Conservation (phyloP, 2,329 filamentous ascomycete species). For the Colletotrichum tabaci region DNA sequence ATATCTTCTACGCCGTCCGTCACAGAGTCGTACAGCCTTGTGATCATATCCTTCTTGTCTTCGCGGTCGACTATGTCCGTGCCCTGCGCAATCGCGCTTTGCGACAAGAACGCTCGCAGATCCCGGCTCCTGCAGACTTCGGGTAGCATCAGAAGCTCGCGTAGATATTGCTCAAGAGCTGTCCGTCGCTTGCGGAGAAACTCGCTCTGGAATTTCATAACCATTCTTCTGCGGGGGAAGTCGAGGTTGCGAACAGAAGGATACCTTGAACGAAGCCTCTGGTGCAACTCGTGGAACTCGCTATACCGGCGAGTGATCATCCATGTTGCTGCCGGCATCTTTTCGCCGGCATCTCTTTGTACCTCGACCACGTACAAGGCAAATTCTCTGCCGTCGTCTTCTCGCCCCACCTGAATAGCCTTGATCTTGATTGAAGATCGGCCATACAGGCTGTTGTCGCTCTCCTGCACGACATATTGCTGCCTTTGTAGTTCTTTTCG, state of each 20-base stretch:
- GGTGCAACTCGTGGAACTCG: constrained; percentile 96
- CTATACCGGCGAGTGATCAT: constrained; percentile 93
- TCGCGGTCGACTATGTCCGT: constrained; percentile 71
- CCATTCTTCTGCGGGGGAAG: constrained; percentile 90
- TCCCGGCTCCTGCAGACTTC: constrained; percentile 96
- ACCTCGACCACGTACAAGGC: constrained; percentile 96
- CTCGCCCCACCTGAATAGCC: constrained; percentile 90
- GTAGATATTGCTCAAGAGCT: constrained; percentile 88
- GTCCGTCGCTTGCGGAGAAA: constrained; percentile 91
- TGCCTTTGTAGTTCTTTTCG: constrained; percentile 96
- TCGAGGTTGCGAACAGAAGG: constrained; percentile 90
- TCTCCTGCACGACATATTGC: constrained; percentile 97
- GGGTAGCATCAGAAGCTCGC: constrained; percentile 85
- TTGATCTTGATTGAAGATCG: constrained; percentile 92
- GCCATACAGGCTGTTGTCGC: constrained; percentile 96
- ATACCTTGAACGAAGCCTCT: constrained; percentile 87
- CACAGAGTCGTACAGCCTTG: constrained; percentile 94
- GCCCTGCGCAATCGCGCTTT: constrained; percentile 80
- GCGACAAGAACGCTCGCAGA: constrained; percentile 91
- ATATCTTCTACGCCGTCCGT: constrained; percentile 99
- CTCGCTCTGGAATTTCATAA: constrained; percentile 97
- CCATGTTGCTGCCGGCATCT: constrained; percentile 98
- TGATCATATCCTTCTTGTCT: constrained; percentile 89
- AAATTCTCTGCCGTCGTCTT: constrained; percentile 93
- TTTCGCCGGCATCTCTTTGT: constrained; percentile 88